These are phyloP conservation scores for Sporothrix schenckii DNA, from an alignment of 2,329 filamentous ascomycete species.

Conservation along the genomic window DNA sequence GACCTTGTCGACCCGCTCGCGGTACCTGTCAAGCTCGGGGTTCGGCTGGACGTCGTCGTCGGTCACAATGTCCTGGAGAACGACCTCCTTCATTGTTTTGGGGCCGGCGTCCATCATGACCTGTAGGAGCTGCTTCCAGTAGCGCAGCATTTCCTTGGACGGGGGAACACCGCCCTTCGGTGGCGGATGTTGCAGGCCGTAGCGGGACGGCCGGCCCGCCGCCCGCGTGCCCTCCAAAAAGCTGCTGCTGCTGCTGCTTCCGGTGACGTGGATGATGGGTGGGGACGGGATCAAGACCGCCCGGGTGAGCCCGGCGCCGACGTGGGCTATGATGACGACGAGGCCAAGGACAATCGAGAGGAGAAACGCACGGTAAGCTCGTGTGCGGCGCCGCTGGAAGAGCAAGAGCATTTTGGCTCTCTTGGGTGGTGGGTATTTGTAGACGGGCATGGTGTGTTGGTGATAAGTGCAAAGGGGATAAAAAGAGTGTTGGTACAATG, in stretches of 20 bases:
- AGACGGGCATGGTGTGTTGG: neutral
- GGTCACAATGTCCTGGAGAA: conserved; percentile 20
- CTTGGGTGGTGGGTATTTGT: neutral
- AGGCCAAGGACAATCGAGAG: neutral
- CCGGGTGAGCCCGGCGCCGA: neutral
- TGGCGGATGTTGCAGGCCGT: neutral
- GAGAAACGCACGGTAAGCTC: neutral
- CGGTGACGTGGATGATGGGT: neutral
- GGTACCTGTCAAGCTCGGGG: conserved; percentile 18
- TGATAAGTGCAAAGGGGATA: neutral
- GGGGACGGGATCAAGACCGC: neutral
- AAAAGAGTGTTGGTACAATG: neutral
- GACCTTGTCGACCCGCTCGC: conserved; percentile 29
- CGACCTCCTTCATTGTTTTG: conserved; percentile 23
- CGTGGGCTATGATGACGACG: neutral
- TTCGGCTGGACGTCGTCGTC: conserved; percentile 30
- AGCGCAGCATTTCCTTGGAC: conserved; percentile 35
- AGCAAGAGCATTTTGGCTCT: neutral
- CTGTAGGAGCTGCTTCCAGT: conserved; percentile 32
- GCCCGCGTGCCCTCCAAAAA: neutral
- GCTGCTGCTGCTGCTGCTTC: neutral
- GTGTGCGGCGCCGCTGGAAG: neutral
- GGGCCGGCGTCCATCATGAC: conserved; percentile 32
- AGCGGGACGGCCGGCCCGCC: neutral
- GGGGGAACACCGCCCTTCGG: conserved; percentile 29